Conservation (phyloP, 1,139 yeast species). For the Hyphopichia khmerensis region DNA sequence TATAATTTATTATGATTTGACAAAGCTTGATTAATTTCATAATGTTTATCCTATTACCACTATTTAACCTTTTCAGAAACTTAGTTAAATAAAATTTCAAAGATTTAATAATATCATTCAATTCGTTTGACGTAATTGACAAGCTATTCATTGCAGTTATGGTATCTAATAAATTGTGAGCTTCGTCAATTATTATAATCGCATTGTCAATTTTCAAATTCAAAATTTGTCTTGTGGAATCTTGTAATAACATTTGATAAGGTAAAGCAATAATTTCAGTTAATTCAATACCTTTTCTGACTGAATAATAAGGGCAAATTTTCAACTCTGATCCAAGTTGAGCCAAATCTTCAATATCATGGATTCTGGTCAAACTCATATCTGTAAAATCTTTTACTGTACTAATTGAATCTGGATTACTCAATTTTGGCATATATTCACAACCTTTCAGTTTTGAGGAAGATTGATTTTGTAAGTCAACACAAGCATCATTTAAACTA, state of each 20-base stretch:
- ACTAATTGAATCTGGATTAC: slow-evolving; percentile 25
- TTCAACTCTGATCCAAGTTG: slow-evolving; percentile 54
- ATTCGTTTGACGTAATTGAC: slow-evolving; percentile 50
- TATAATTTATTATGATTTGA: slow-evolving; percentile 48
- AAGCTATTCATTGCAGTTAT: slow-evolving; percentile 70
- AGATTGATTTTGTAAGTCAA: slow-evolving; percentile 57
- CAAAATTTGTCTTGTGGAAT: slow-evolving; percentile 58
- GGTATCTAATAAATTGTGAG: slow-evolving; percentile 83
- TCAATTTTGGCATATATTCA: slow-evolving; percentile 44
- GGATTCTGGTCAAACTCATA: slow-evolving; percentile 55
- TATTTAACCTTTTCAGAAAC: slow-evolving; percentile 62
- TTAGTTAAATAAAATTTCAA: slow-evolving; percentile 56
- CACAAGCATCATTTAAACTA: slow-evolving; percentile 80
- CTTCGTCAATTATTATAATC: slow-evolving; percentile 85
- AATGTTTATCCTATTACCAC: slow-evolving; percentile 73
- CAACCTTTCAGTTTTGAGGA: slow-evolving; percentile 33
- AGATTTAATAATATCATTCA: slow-evolving; percentile 42
- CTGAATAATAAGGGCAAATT: slow-evolving; percentile 82
- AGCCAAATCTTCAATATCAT: slow-evolving; percentile 82
- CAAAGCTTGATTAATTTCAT: slow-evolving; percentile 63
- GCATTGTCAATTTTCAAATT: slow-evolving; percentile 61
- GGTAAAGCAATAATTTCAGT: slow-evolving; percentile 84
- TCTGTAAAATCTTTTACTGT: slow-evolving; percentile 55
- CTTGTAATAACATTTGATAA: slow-evolving; percentile 74
- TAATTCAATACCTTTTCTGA: slow-evolving; percentile 52